phyloP scores from a whole-genome alignment of 2,329 filamentous ascomycete species.

The Sclerotinia nivalis region DNA sequence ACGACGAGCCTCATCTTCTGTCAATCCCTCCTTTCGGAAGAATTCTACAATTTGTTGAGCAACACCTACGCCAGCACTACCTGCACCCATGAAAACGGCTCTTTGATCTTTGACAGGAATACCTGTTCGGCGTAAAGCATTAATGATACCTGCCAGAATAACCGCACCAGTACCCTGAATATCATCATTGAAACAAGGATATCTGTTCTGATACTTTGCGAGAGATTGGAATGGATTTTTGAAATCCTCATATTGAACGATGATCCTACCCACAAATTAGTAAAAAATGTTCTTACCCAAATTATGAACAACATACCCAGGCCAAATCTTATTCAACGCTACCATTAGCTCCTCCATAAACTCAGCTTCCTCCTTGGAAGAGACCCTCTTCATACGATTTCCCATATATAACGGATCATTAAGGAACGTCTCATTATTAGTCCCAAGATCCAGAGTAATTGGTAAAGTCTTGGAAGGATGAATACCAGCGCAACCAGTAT shows the following conservation, averaged over 20 bases:
- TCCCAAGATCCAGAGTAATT: slow-evolving; percentile 82
- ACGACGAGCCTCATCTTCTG: slow-evolving; percentile 67
- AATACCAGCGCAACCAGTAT: slow-evolving; percentile 82
- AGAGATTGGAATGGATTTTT: slow-evolving; percentile 60
- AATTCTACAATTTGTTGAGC: slow-evolving; percentile 79
- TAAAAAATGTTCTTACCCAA: slow-evolving; percentile 58
- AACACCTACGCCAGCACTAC: slow-evolving; percentile 80
- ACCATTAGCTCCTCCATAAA: slow-evolving; percentile 76
- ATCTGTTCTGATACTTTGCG: slow-evolving; percentile 69
- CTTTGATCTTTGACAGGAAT: slow-evolving; percentile 66
- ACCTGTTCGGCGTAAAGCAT: slow-evolving; percentile 67
- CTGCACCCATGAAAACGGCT: slow-evolving; percentile 76
- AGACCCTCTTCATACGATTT: slow-evolving; percentile 62
- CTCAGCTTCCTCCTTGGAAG: slow-evolving; percentile 70
- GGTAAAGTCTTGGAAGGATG: slow-evolving; percentile 78
- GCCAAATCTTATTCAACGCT: slow-evolving; percentile 67
- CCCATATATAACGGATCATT: slow-evolving; percentile 80
- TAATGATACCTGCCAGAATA: slow-evolving; percentile 77
- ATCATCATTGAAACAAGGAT: slow-evolving; percentile 91
- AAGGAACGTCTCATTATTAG: slow-evolving; percentile 73
- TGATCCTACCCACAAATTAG: slow-evolving; percentile 24
- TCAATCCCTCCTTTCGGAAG: slow-evolving; percentile 66
- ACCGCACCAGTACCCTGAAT: slow-evolving; percentile 88
- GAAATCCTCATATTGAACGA: slow-evolving; percentile 73
- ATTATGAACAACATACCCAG: slow-evolving; percentile 66